A percentile compares a stretch with the other conserved stretches of the same genome.
phyloP scores from a whole-genome alignment of 441 rosid species.

The Manihot esculenta region DNA sequence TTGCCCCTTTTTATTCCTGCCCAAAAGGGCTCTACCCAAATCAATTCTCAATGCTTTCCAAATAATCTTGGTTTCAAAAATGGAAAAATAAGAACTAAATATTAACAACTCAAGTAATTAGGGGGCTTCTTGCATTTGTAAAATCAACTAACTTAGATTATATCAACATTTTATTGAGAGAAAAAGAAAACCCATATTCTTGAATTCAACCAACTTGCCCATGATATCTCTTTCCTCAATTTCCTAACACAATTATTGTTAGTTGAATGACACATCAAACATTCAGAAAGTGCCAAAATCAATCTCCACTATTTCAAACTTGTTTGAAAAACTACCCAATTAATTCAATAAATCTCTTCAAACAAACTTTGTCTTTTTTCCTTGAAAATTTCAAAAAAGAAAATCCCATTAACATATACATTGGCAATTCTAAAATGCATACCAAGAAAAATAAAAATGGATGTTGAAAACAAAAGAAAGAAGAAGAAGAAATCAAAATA shows the following conservation, averaged over 20 bases:
- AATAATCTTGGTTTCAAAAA: not conserved
- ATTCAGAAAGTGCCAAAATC: slow-evolving; percentile 9
- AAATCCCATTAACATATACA: not conserved
- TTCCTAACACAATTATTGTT: not conserved
- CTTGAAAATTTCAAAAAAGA: not conserved
- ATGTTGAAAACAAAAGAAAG: not conserved
- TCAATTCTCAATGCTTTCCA: not conserved
- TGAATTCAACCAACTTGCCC: slow-evolving; percentile 1
- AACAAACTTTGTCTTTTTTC: not conserved
- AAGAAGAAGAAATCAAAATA: not conserved
- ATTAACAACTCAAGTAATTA: too few species aligned
- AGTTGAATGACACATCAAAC: not conserved
- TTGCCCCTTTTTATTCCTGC: slow-evolving; percentile 4
- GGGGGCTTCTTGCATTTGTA: too few species aligned
- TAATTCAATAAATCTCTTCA: not conserved
- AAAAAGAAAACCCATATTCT: too few species aligned
- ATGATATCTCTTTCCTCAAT: too few species aligned
- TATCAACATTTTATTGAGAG: too few species aligned
- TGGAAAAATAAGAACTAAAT: too few species aligned
- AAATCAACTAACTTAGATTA: too few species aligned
- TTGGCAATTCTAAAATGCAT: not conserved
- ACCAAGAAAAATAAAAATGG: not conserved
- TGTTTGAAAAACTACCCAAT: slow-evolving; percentile 6
- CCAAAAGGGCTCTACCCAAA: not conserved
- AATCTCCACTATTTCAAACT: slow-evolving; percentile 21